A percentile compares a stretch with the other conserved stretches of the same genome.
Conservation (phyloP, 2,329 filamentous ascomycete species). For the Periconia sp. region DNA sequence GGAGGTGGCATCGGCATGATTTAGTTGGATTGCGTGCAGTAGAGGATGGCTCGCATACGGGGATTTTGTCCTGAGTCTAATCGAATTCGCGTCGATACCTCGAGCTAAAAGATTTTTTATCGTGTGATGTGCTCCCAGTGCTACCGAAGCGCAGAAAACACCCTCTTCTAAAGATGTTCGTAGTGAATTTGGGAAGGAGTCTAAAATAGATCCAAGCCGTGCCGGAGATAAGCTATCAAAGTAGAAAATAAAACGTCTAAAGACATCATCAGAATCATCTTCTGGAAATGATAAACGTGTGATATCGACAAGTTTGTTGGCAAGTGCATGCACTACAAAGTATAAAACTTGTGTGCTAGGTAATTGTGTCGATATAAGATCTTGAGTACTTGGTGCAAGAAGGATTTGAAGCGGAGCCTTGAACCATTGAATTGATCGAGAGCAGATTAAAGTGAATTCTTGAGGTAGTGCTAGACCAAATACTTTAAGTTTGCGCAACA, state of each 20-base stretch:
- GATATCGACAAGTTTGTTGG: constrained; percentile 1
- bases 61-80: neutral
- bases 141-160: neutral
- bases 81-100: neutral
- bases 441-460: no score
- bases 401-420: no score
- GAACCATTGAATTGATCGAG: no score
- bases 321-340: neutral
- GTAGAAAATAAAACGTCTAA: neutral
- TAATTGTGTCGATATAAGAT: no score
- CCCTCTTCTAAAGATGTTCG: neutral
- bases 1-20: no score
- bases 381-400: no score
- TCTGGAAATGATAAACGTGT: neutral
- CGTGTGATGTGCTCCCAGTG: neutral
- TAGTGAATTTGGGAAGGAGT: neutral
- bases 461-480: no score
- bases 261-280: neutral
- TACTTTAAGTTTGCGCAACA: no score
- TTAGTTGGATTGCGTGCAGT: no score
- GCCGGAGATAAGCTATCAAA: neutral
- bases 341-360: neutral
- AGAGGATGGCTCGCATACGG: no score
- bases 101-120: neutral
- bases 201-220: neutral